Evolutionary conservation across 306 rosid species (phyloP).

Genomic region (Gastrolobium villosum): DNA sequence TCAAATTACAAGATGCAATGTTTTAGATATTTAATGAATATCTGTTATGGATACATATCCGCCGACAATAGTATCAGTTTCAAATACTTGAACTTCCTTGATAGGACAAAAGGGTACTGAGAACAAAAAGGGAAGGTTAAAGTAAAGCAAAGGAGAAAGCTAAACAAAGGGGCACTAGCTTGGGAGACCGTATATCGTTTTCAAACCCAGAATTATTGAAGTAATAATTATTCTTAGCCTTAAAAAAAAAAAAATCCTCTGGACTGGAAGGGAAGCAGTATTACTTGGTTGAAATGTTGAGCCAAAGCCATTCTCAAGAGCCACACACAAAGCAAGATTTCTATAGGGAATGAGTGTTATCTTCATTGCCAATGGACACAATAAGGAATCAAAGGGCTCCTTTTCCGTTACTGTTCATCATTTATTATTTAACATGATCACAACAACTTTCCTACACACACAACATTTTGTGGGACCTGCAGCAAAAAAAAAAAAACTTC

Average conservation of each 20-base stretch:
- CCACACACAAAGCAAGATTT: conserved; percentile 49
- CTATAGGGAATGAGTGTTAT: conserved; percentile 47
- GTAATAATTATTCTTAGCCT: conserved; percentile 49
- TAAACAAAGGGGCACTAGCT: conserved; percentile 43
- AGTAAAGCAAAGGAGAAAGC: conserved; percentile 29
- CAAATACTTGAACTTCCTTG: not conserved
- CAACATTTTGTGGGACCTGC: too few species aligned
- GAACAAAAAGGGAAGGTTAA: conserved; percentile 30
- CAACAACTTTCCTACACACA: too few species aligned
- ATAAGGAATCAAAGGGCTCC: conserved; percentile 42
- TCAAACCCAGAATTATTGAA: conserved; percentile 66
- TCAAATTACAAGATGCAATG: not conserved
- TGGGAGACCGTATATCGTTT: conserved; percentile 46
- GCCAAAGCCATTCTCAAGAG: conserved; percentile 53
- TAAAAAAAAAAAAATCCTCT: conserved; percentile 12
- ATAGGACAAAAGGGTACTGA: conserved; percentile 35
- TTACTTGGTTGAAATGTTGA: conserved; percentile 41
- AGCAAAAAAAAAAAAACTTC: too few species aligned
- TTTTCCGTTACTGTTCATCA: conserved; percentile 49
- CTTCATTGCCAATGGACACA: conserved; percentile 50
- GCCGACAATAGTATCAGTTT: not conserved
- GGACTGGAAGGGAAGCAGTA: conserved; percentile 4
- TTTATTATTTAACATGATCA: too few species aligned
- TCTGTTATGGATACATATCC: not conserved
- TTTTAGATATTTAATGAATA: not conserved